Base-by-base conservation (phyloP, 108 stramenopile species). In the Cylindrotheca closterium region DNA sequence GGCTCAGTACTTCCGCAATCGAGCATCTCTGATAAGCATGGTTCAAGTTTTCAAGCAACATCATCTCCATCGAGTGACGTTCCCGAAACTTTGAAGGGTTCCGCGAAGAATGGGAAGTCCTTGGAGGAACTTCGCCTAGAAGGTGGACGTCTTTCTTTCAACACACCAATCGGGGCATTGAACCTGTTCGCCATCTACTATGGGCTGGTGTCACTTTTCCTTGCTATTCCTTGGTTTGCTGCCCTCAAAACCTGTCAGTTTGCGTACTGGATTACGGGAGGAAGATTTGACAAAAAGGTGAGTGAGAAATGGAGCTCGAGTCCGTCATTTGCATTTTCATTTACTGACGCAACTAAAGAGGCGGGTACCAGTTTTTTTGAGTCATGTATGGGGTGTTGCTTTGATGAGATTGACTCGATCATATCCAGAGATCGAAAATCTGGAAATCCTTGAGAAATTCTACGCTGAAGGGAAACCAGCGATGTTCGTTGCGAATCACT, bases 401-500 rank as follows among this genome's bases (percentile, higher is more conserved):
- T 70, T 95, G 37, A 71, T 91, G 87, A 45, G 67, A 23, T 64
- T 89, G 37, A 82, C 88, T 2, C 67, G 84, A 12, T 72, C 71
- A 58, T 82, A 70, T 46, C 92, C 92, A 30, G 61, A 71, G 30
- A 72, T 89, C 3, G 77, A 84, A 61, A 79, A 79, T 45, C 45
- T 68, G 51, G 71, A 90, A 10, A 65, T 81, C 31, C 56, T 93
- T 30, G 34, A 56, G 34, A 68, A 88, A 0, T 85, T 88, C 55
- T 86, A 77, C 73, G 76, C 81, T 60, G 56, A 79, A 51, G 71
- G 80, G 10, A 81, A 73, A 57, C 74, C 80, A 30, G 88, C 82
- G 56, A 92, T 95, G 93, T 90, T 91, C 78, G 93, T 95, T 25
- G 87, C 90, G 31, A 95, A 95, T 65, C 93, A 95, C 83, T 85